Evolutionary conservation across 1,284 basidiomycete genomes (phyloP), one percentile per base, ranked within the genome.

Genomic region (Naganishia cerealis): DNA sequence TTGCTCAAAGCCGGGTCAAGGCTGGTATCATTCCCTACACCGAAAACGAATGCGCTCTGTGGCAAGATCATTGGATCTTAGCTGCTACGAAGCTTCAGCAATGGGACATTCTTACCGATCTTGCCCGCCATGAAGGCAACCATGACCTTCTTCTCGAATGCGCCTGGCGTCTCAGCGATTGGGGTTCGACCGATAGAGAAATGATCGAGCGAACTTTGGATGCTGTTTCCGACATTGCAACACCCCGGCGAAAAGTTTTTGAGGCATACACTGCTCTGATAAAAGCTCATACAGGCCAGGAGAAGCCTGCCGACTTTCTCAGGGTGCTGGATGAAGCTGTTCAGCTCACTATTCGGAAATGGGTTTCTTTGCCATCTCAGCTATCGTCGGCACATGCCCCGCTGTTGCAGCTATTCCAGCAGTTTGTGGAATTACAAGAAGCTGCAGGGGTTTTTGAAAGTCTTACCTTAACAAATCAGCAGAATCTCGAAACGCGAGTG

Each of bases 1-100:
- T 84, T 33, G 96, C 95, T 0, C 94, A 97, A 80, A 88, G 85
- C 73, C 92, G 90, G 78, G 90, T 93, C 6, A 87, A 94, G 55
- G 84, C 87, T 13, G 92, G 92, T 5, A 82, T 86, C 15, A 87
- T 98, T 57, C 89, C 94, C 1, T 99, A 96, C 82, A 90, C 91
- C 42, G 96, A 99, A 80, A 86, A 90, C 7, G 96, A 99, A 80
- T 99, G 96, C 79, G 93, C 91, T 75, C 83, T 99, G 21, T 99
- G 96, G 96, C 96, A 99, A 79, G 97, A 99, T 78, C 96, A 99
- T 80, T 99, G 97, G 96, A 91, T 99, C 70, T 83, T 96, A 18
- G 88, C 94, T 4, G 90, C 94, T 0, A 92, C 96, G 80, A 99
- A 99, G 81, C 83, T 99, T 33, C 96, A 99, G 78, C 90, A 98